These are phyloP conservation scores for Hyphopichia fennica DNA, from an alignment of 1,139 yeast species.

Conservation along the genomic window DNA sequence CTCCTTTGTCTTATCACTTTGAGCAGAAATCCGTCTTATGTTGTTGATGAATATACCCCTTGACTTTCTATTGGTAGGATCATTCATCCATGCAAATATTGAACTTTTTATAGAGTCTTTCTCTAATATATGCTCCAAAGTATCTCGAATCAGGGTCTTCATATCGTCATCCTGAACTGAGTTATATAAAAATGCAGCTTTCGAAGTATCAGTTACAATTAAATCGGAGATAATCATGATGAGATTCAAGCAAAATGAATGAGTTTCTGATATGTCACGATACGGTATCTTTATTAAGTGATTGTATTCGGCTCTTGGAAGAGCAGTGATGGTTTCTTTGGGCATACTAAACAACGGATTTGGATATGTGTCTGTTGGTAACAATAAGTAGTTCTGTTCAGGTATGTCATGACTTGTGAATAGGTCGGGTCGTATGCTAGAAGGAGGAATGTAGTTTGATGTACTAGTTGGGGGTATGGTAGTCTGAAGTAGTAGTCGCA, in stretches of 20 bases:
- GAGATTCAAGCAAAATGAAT: slow-evolving; percentile 28
- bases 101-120: slow-evolving; percentile 28
- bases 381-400: background rate
- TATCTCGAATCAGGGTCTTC: slow-evolving; percentile 11
- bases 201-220: slow-evolving; percentile 25
- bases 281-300: slow-evolving; percentile 29
- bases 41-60: background rate
- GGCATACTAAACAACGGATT: slow-evolving; percentile 36
- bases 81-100: slow-evolving; percentile 25
- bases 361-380: slow-evolving; percentile 24
- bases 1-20: slow-evolving; percentile 10
- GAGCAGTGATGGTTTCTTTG: slow-evolving; percentile 22
- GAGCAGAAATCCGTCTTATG: background rate
- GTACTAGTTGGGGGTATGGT: background rate
- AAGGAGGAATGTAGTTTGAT: too few species aligned
- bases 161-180: slow-evolving; percentile 16
- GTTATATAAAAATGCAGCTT: slow-evolving; percentile 20
- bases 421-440: slow-evolving; percentile 6
- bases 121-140: slow-evolving; percentile 12
- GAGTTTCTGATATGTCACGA: slow-evolving; percentile 24
- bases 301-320: slow-evolving; percentile 21
- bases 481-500: background rate
- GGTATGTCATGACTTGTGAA: slow-evolving; percentile 6
- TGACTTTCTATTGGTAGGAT: slow-evolving; percentile 16
- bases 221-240: slow-evolving; percentile 29